A percentile compares a stretch with the other conserved stretches of the same genome.
Conservation (phyloP, 306 rosid genomes). For the Casuarina glauca region DNA sequence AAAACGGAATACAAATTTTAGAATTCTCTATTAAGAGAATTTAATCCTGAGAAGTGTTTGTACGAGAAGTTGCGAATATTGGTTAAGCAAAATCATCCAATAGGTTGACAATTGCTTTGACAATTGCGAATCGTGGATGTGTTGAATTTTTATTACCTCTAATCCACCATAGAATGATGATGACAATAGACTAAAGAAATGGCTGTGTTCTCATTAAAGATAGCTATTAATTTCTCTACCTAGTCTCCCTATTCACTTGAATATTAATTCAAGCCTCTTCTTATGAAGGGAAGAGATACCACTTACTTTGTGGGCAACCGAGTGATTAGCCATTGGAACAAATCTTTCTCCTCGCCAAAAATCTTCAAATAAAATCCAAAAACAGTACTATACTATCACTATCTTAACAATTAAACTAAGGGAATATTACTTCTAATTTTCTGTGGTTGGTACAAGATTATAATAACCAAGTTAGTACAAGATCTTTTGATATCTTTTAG, state of each 20-base stretch:
- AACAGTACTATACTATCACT: background rate
- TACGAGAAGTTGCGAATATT: background rate
- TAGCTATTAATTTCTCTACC: background rate
- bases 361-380: background rate
- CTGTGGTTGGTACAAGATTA: conserved; percentile 7
- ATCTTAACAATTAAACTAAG: background rate
- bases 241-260: background rate
- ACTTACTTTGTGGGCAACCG: background rate
- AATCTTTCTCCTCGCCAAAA: background rate
- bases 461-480: too few species aligned
- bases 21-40: too few species aligned
- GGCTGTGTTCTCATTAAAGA: background rate
- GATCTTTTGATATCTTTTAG: background rate
- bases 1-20: too few species aligned
- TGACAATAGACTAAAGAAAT: conserved; percentile 12
- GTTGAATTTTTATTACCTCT: background rate
- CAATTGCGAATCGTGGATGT: background rate
- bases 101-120: background rate
- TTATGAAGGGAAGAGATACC: background rate
- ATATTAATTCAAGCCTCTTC: background rate
- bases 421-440: background rate
- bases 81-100: background rate
- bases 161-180: conserved; percentile 8
- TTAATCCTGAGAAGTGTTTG: too few species aligned
- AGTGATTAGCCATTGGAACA: background rate